phyloP scores from a whole-genome alignment of 2,329 filamentous ascomycete genomes.

The Bisporella sp. region DNA sequence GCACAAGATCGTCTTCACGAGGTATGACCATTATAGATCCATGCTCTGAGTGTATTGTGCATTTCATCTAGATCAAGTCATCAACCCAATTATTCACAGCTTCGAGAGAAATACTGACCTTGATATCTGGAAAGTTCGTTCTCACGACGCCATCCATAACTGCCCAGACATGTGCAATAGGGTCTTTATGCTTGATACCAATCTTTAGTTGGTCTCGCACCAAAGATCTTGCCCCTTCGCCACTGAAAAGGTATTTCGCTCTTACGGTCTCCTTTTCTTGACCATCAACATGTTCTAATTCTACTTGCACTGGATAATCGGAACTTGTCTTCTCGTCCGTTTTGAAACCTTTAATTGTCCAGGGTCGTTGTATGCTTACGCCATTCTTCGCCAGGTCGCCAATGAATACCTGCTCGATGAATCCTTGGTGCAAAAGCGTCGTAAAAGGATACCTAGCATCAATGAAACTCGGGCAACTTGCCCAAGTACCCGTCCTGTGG shows the following conservation, averaged over 20 bases:
- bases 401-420: constrained; percentile 65
- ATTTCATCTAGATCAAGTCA: constrained; percentile 52
- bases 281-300: constrained; percentile 70
- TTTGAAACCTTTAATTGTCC: constrained; percentile 55
- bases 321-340: constrained; percentile 48
- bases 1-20: constrained; percentile 60
- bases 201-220: constrained; percentile 61
- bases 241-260: constrained; percentile 65
- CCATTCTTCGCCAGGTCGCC: constrained; percentile 56
- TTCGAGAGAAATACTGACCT: constrained; percentile 49
- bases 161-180: constrained; percentile 66
- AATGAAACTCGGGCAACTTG: constrained; percentile 80
- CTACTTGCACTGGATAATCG: constrained; percentile 74
- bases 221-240: constrained; percentile 62
- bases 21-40: constrained; percentile 79
- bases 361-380: constrained; percentile 54
- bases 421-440: constrained; percentile 63
- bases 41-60: constrained; percentile 65
- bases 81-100: constrained; percentile 40
- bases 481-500: constrained; percentile 66
- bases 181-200: constrained; percentile 63
- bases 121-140: constrained; percentile 72
- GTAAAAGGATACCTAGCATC: constrained; percentile 66
- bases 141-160: constrained; percentile 68
- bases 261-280: constrained; percentile 61